Base-by-base conservation (phyloP, 2,329 filamentous ascomycete species). In the Pseudopithomyces chartarum region DNA sequence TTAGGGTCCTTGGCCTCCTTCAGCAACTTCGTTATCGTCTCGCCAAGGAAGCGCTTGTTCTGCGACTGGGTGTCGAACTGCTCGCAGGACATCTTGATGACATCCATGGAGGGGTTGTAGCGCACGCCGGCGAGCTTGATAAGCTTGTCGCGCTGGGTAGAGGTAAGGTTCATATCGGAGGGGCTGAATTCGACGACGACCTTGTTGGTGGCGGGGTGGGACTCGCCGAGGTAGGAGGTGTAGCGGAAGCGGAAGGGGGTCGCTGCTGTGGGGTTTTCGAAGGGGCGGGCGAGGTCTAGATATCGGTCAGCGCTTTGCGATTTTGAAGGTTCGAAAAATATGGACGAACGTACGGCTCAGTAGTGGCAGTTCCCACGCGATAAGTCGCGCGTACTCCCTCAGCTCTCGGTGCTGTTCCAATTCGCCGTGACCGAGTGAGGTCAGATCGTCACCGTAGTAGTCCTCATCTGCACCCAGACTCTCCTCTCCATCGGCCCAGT, bases 281-380 rank as follows among this genome's bases (percentile, higher is more conserved):
- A 98, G 17, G 91, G 89, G 77, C 91, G 91, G 54, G 91, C 89
- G 60, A 95, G 85, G 73, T 94, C 91, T 97, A 70, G 39, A 52
- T 43, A 13, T 45, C 17, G 2, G 6, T 20, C 19, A 39, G 48
- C 34, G 51, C 40, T 55, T 46, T 40, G 17, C 15, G 17, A n/a
- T 6, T 6, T 19, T 13, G 6, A 36, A 1, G 23, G 39, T 7
- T n/a, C 26, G 15, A 23, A 12, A 23, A 17, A 15, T 12, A 4
- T n/a, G 13, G 0, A 49, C 19, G 15, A 32, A 83, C 91, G 76
- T 85, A 97, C 93, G 90, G 56, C 88, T 87, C 58, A 99, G 81
- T 60, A 97, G 80, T 10, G 95, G 95, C 89, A 99, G 91, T 77
- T 99, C 95, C 93, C 95, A 99, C 22, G 92, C 92, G 45, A 90